phyloP scores from a whole-genome alignment of 306 rosid species.

The Ceratonia siliqua region DNA sequence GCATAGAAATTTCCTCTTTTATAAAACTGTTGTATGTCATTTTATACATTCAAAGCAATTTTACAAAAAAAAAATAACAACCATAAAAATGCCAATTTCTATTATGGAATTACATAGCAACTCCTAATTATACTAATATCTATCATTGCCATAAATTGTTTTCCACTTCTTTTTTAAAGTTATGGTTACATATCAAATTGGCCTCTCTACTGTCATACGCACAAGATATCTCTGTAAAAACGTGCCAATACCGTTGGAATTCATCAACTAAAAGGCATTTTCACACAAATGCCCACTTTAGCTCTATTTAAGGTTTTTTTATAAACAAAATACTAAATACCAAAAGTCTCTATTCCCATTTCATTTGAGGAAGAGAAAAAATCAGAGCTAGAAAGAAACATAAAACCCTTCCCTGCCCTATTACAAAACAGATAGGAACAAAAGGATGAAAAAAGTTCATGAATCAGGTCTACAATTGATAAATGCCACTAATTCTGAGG shows the following conservation, averaged over 20 bases:
- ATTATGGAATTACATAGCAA: no score
- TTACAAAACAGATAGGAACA: not conserved
- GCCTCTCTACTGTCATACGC: not conserved
- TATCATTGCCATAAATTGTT: no score
- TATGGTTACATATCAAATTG: not conserved
- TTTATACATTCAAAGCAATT: no score
- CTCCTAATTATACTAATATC: no score
- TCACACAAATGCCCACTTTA: not conserved
- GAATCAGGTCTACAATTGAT: not conserved
- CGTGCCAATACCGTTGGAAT: not conserved
- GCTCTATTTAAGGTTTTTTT: not conserved
- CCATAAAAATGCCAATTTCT: no score
- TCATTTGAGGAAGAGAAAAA: not conserved
- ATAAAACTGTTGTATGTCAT: no score
- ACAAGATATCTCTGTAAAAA: not conserved
- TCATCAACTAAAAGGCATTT: not conserved
- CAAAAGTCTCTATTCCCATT: not conserved
- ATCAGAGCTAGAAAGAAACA: not conserved
- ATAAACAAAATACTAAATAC: not conserved
- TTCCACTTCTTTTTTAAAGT: no score
- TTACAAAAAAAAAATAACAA: no score
- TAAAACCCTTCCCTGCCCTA: not conserved
- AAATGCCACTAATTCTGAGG: conserved; percentile 1
- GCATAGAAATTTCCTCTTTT: no score
- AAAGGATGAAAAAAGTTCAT: not conserved